Percentiles rank a stretch among this genome's conserved stretches.
phyloP scores from a whole-genome alignment of 768 basidiomycete genomes.

The Leccinum uliginosum region DNA sequence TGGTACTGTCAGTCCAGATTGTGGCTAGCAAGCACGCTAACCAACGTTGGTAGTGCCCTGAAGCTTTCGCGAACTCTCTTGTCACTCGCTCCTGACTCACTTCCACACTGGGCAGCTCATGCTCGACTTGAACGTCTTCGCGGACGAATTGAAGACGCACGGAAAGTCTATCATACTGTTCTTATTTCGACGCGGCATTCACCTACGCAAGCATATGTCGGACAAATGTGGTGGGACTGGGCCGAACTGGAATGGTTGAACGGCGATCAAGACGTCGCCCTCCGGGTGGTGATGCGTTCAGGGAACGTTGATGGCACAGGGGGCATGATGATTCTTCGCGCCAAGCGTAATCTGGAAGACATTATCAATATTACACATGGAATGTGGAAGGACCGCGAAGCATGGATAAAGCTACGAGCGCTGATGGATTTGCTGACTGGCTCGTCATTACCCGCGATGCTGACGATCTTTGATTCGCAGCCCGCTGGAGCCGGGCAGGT shows the following conservation, averaged over 20 bases:
- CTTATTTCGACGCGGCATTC: slow-evolving; percentile 44
- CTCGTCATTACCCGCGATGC: slow-evolving; percentile 36
- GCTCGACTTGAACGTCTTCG: slow-evolving; percentile 68
- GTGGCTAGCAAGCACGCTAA: slow-evolving; percentile 7
- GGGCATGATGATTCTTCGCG: slow-evolving; percentile 55
- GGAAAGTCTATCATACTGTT: slow-evolving; percentile 73
- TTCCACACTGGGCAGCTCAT: slow-evolving; percentile 71
- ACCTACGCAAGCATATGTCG: slow-evolving; percentile 33
- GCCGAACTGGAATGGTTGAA: slow-evolving; percentile 79
- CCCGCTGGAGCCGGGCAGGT: slow-evolving; percentile 15
- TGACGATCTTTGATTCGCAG: slow-evolving; percentile 35
- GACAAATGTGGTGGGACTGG: slow-evolving; percentile 77
- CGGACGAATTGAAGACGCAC: slow-evolving; percentile 60
- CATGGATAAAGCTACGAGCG: slow-evolving; percentile 62
- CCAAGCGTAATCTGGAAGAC: slow-evolving; percentile 61
- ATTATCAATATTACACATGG: slow-evolving; percentile 28
- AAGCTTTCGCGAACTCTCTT: slow-evolving; percentile 66
- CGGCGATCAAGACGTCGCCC: slow-evolving; percentile 44
- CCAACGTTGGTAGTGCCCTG: slow-evolving; percentile 45
- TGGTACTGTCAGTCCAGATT: slow-evolving; percentile 24
- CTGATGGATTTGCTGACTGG: slow-evolving; percentile 60
- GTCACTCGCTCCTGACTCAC: slow-evolving; percentile 50
- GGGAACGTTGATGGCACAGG: slow-evolving; percentile 49
- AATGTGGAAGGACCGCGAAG: slow-evolving; percentile 55
- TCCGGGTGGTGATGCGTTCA: slow-evolving; percentile 51